Evolutionary conservation across 164 flowering plant species (phyloP).

Genomic region (Taxillus chinensis): DNA sequence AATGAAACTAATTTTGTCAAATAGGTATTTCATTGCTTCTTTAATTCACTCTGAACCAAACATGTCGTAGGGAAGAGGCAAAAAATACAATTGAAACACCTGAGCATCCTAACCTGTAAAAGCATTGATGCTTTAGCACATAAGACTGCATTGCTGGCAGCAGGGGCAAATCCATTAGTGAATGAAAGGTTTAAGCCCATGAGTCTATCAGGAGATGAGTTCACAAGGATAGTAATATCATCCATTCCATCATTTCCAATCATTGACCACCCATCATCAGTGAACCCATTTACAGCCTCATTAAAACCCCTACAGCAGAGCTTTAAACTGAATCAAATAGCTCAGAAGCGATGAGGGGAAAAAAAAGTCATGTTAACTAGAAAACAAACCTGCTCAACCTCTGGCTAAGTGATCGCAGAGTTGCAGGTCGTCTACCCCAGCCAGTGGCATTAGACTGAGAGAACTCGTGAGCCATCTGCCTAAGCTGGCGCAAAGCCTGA

Average conservation of each 20-base stretch:
- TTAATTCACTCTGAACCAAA: too few species aligned
- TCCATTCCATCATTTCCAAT: conserved; percentile 84
- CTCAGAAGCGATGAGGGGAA: background rate
- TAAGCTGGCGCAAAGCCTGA: conserved; percentile 86
- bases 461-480: conserved; percentile 82
- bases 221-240: conserved; percentile 80
- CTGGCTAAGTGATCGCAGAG: conserved; percentile 72
- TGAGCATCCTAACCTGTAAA: conserved; percentile 49
- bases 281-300: conserved; percentile 85
- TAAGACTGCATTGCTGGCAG: conserved; percentile 53
- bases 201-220: conserved; percentile 72
- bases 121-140: conserved; percentile 99
- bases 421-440: conserved; percentile 88
- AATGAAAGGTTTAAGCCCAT: conserved; percentile 54
- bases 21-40: too few species aligned
- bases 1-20: background rate
- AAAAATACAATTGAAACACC: background rate
- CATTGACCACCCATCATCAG: conserved; percentile 92
- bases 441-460: conserved; percentile 54
- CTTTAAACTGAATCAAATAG: background rate
- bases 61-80: too few species aligned
- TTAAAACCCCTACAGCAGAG: conserved; percentile 64
- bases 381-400: conserved; percentile 64
- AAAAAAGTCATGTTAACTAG: background rate
- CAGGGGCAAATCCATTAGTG: conserved; percentile 48